These are phyloP conservation scores for Trichomonas gallinae DNA, from an alignment of 208 protist species.

Conservation along the genomic window DNA sequence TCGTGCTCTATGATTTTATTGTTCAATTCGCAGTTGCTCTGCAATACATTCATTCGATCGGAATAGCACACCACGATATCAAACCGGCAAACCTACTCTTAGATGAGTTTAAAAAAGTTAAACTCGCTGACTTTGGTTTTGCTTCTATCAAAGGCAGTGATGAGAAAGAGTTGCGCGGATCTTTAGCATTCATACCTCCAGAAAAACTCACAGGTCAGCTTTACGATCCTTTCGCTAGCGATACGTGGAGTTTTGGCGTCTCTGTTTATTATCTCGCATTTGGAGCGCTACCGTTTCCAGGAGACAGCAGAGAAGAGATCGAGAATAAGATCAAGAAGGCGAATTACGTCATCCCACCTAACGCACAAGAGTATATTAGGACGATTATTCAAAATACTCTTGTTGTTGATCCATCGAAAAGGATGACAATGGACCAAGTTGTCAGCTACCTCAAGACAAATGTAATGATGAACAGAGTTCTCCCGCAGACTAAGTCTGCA, in stretches of 20 bases:
- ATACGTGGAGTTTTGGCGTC: background rate
- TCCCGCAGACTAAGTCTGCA: background rate
- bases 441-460: background rate
- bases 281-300: background rate
- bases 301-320: background rate
- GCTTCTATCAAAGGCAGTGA: background rate
- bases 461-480: background rate
- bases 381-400: background rate
- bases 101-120: background rate
- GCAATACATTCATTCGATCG: background rate
- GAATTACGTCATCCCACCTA: background rate
- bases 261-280: background rate
- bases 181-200: background rate
- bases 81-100: background rate
- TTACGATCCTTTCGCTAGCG: background rate
- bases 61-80: background rate
- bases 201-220: background rate
- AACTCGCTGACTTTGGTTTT: background rate
- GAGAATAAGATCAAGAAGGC: background rate
- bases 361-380: background rate
- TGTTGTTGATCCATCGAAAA: background rate
- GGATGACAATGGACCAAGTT: background rate
- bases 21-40: constrained; percentile 48
- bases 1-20: constrained; percentile 39
- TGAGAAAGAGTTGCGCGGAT: background rate